Conservation (phyloP, 768 basidiomycete genomes). For the Hirschioporus abietinus region DNA sequence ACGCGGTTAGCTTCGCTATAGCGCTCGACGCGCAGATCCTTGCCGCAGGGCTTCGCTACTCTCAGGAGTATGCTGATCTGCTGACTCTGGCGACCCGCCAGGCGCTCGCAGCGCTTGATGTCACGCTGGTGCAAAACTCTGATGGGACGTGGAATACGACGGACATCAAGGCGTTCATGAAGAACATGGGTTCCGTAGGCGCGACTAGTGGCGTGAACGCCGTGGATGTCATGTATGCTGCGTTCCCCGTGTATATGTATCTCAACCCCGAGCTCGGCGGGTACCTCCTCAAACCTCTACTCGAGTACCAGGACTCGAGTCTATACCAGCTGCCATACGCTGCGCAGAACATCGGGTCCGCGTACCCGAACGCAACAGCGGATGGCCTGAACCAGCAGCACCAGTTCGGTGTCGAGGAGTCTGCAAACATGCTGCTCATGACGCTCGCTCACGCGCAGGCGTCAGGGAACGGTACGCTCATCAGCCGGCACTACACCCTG, state of each 20-base stretch:
- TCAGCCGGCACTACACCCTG: conserved; percentile 33
- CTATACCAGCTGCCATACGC: conserved; percentile 18
- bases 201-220: conserved; percentile 23
- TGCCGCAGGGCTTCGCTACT: conserved; percentile 17
- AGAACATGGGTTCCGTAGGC: conserved; percentile 13
- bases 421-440: conserved; percentile 35
- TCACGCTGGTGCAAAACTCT: conserved; percentile 18
- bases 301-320: conserved; percentile 21
- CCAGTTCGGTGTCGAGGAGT: conserved; percentile 32
- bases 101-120: conserved; percentile 21
- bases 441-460: conserved; percentile 22
- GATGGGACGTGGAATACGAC: conserved; percentile 16
- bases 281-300: conserved; percentile 22
- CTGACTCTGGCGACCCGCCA: conserved; percentile 23
- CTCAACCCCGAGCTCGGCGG: conserved; percentile 24
- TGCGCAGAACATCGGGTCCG: conserved; percentile 22
- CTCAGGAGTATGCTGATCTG: conserved; percentile 19
- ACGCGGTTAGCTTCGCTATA: conserved; percentile 15
- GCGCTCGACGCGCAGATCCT: conserved; percentile 21
- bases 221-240: conserved; percentile 26
- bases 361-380: conserved; percentile 2
- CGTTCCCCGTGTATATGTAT: conserved; percentile 25
- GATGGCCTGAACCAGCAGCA: background rate
- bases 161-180: conserved; percentile 23
- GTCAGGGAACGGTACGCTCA: conserved; percentile 19